Base-by-base conservation (phyloP, 176 grass and related monocot genomes). In the Puccinellia tenuiflora region DNA sequence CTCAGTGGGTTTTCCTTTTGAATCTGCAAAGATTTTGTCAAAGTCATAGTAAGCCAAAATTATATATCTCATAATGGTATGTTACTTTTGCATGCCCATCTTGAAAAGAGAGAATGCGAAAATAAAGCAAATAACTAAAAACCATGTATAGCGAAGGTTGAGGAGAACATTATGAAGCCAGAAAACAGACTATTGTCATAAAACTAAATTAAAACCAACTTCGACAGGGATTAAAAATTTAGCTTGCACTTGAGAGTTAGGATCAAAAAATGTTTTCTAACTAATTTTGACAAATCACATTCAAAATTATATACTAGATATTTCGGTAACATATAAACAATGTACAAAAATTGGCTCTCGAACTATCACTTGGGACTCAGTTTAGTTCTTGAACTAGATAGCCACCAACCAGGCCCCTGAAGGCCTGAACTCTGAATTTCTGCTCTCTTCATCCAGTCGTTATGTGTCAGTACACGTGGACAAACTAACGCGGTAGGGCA, bases 1-100 rank as follows among this genome's bases (percentile, higher is more conserved):
- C 80, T 98, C 96, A 21, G 96, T 95, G 26, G 91, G 96, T 80
- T 93, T 98, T 81, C 96, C 96, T 93, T 79, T 98, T 1, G 85
- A 79, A 84, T 95, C 91, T 98, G 83, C 75, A 74, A 22, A 84
- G 66, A 67, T 81, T 66, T 33, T 73, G 53, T 22, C 5, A 45
- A 79, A 67, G n/a, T 14, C 20, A 56, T 18, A 59, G 14, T 48
- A 40, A 79, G 66, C n/a, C 28, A 83, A 75, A 74, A 65, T 43
- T 65, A 25, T n/a, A 63, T 76, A 84, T 76, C 33, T 66, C 56
- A 47, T n/a, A 73, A n/a, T 65, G 64, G 42, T 65, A 48, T 56
- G 40, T 34, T 78, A 17, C 26, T 24, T 52, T 35, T 7, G 14
- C 17, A 25, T 22, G 16, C 20, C 9, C 37, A n/a, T 53, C 37